Base-by-base conservation (phyloP, 148 eudicot species). In the Heliamphora exappendiculata region DNA sequence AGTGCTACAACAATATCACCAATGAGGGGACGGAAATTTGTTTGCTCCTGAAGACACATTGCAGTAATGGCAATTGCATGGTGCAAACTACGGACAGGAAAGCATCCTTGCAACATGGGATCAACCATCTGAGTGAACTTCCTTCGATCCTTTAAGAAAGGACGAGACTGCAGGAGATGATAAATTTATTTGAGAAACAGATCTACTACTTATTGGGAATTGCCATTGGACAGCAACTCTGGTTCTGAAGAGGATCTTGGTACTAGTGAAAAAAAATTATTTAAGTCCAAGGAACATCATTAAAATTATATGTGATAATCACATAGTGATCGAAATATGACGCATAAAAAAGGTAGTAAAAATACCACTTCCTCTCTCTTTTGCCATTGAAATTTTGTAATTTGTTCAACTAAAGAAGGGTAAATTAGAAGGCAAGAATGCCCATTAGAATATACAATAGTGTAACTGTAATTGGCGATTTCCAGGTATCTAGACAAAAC, bases 1-100 rank as follows among this genome's bases (percentile, higher is more conserved):
- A 93, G 89, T 29, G 98, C 98, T 47, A 58, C 78, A 33, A 89
- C 90, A 51, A 93, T 84, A 67, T 93, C 93, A 72, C 81, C 81
- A 39, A 88, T 86, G 17, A 76, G 77, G 55, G 98, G 98, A 11
- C 98, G 87, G 20, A 73, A 45, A 54, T 39, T 80, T 67, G 93
- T 88, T 34, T 86, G 82, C 12, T 91, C 93, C 36, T 86, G 88
- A 67, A 93, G 85, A 78, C 95, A 91, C 96, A 89, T 86, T 60
- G 84, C 73, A 31, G 90, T 79, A 19, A 93, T 70, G 67, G 87
- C 88, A 53, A 89, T 78, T 20, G 88, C 31, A 54, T 91, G 93
- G 57, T 91, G 91, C 37, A 91, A 81, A 28, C 83, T 78, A 53
- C 91, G 90, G 12, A 60, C 31, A 17, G 90, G 81, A 78, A 82